phyloP scores from a whole-genome alignment of 2,329 filamentous ascomycete genomes.

The Trichoderma afroharzianum region DNA sequence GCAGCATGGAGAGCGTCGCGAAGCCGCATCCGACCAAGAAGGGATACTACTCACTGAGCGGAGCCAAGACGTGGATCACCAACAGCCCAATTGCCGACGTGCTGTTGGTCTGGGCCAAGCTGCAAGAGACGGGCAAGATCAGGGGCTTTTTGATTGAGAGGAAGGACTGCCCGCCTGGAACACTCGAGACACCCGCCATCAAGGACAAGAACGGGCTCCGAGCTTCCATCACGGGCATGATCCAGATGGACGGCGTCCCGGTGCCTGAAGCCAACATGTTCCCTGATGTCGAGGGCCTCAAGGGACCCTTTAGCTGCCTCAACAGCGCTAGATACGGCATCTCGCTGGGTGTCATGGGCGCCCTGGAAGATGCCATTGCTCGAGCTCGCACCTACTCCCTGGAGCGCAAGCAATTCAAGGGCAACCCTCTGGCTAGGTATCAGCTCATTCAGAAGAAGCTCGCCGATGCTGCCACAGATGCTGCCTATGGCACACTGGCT shows the following conservation, averaged over 20 bases:
- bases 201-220: constrained; percentile 94
- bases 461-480: constrained; percentile 86
- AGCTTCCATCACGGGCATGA: constrained; percentile 96
- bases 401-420: constrained; percentile 93
- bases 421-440: constrained; percentile 90
- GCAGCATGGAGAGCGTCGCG: constrained; percentile 85
- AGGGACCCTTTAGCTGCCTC: constrained; percentile 86
- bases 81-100: constrained; percentile 88
- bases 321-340: constrained; percentile 94
- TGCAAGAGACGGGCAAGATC: constrained; percentile 89
- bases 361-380: constrained; percentile 84
- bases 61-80: constrained; percentile 92
- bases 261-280: constrained; percentile 93
- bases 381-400: constrained; percentile 83
- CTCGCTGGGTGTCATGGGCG: constrained; percentile 88
- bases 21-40: constrained; percentile 79
- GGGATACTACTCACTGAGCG: constrained; percentile 74
- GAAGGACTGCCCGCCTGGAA: constrained; percentile 77
- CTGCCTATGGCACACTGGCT: constrained; percentile 85
- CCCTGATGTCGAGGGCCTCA: constrained; percentile 79
- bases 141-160: constrained; percentile 88
- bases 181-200: constrained; percentile 84
- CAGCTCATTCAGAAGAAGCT: constrained; percentile 98
- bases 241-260: constrained; percentile 86
- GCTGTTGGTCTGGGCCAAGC: constrained; percentile 86